phyloP scores from a whole-genome alignment of 495 filamentous ascomycete species.

The Aspergillus coremiiformis region DNA sequence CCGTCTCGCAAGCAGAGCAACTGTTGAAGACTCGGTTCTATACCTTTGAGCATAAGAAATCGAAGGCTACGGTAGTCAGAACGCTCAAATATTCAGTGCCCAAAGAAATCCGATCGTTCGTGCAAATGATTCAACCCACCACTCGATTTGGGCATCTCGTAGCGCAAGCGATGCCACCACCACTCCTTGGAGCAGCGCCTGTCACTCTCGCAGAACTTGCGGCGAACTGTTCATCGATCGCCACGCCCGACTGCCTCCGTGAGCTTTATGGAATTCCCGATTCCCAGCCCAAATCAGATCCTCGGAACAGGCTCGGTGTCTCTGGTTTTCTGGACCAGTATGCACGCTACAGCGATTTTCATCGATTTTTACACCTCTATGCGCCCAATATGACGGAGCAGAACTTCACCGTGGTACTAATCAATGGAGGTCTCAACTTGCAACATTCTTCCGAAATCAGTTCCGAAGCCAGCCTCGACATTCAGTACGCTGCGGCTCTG shows the following conservation, averaged over 20 bases:
- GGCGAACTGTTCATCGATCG: constrained; percentile 37
- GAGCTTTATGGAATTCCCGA: constrained; percentile 52
- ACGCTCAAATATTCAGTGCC: constrained; percentile 56
- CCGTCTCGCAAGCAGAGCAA: constrained; percentile 43
- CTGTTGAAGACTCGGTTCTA: constrained; percentile 51
- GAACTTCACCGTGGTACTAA: constrained; percentile 55
- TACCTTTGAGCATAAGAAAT: constrained; percentile 37
- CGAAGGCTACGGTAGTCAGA: constrained; percentile 36
- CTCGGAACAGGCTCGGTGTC: constrained; percentile 51
- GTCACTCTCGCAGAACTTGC: constrained; percentile 19
- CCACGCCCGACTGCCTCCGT: constrained; percentile 54
- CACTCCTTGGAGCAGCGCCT: constrained; percentile 19
- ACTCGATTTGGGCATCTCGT: constrained; percentile 42
- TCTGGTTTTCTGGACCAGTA: constrained; percentile 64
- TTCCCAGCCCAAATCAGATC: constrained; percentile 28
- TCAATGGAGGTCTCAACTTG: constrained; percentile 53
- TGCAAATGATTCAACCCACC: constrained; percentile 51
- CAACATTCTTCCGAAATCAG: constrained; percentile 32
- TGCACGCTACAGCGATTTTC: constrained; percentile 52
- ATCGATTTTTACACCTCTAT: constrained; percentile 44
- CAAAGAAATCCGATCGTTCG: constrained; percentile 32
- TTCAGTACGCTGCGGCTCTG: constrained; percentile 60
- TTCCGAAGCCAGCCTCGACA: constrained; percentile 62
- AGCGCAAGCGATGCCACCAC: constrained; percentile 17
- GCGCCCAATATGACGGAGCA: constrained; percentile 42